These are phyloP conservation scores for Pseudonitzschia multiseries DNA, from an alignment of 108 stramenopile species.

Conservation along the genomic window DNA sequence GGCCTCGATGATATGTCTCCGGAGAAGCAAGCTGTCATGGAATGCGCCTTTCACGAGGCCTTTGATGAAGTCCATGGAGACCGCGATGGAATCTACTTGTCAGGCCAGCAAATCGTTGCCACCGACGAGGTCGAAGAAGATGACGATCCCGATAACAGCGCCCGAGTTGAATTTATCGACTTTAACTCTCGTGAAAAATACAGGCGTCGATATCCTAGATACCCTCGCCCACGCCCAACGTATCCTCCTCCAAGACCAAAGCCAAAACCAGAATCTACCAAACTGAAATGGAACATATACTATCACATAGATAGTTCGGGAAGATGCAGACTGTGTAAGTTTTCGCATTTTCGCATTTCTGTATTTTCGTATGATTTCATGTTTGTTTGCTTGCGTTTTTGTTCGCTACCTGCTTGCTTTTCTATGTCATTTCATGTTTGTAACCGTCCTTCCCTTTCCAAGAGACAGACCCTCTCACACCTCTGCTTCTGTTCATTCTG, in stretches of 20 bases:
- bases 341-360: background rate
- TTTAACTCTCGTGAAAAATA: background rate
- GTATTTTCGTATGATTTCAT: too few species aligned
- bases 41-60: background rate
- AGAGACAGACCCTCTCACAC: background rate
- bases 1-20: background rate
- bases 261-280: background rate
- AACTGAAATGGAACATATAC: background rate
- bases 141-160: background rate
- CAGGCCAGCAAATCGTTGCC: slow-evolving; percentile 2
- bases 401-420: too few species aligned
- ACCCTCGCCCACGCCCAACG: too few species aligned
- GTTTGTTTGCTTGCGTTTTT: too few species aligned
- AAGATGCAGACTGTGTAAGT: background rate
- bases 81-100: background rate
- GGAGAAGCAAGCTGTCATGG: background rate
- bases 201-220: too few species aligned
- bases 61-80: slow-evolving; percentile 6
- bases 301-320: background rate
- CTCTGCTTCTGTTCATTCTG: background rate
- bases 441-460: too few species aligned
- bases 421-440: too few species aligned
- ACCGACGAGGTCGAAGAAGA: background rate
- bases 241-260: background rate
- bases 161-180: background rate